Base-by-base conservation (phyloP, 768 basidiomycete species). In the Chiua virens region DNA sequence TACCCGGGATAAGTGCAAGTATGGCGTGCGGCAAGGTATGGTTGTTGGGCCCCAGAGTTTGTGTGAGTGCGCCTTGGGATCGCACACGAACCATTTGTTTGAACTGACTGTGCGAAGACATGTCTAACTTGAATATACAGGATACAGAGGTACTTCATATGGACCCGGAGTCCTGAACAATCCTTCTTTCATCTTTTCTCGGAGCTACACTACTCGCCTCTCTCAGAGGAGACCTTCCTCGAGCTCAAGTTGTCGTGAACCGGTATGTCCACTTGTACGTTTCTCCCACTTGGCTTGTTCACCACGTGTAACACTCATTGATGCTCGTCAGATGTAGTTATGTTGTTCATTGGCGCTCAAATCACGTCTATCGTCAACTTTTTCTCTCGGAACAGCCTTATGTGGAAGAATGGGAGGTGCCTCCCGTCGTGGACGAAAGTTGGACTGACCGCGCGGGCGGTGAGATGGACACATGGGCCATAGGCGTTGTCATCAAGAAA, bases 341-440 rank as follows among this genome's bases (percentile, higher is more conserved):
- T 89, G 14, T 73, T 92, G 46, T 78, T 93, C 48, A 63, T 94
- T 5, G 84, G 87, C 9, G 74, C 81, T 1, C 92, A 95, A 71
- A 63, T 89, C 32, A 88, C 89, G 0, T 70, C 71, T 18, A 86
- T 98, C 49, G 76, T 96, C 44, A 77, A 75, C 74, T 95, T 95
- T 72, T 79, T 98, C 45, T 78, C 84, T 25, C 82, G 82, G 41
- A 95, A 96, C 68, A 78, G 52, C 81, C 83, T 0, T 92, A 91
- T 53, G 81, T 88, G 0, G 87, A 94, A 62, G 91, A 92, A 67
- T 89, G 87, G 87, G 77, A 83, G 22, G 62, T 71, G 3, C 87
- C 88, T 0, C 85, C 81, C 0, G 57, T 58, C 1, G 66, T 79
- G 6, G 58, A 69, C 11, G 66, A 67, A 32, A 49, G 47, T 22